Conservation (phyloP, 2,329 filamentous ascomycete genomes). For the Ophiostoma perfectum region DNA sequence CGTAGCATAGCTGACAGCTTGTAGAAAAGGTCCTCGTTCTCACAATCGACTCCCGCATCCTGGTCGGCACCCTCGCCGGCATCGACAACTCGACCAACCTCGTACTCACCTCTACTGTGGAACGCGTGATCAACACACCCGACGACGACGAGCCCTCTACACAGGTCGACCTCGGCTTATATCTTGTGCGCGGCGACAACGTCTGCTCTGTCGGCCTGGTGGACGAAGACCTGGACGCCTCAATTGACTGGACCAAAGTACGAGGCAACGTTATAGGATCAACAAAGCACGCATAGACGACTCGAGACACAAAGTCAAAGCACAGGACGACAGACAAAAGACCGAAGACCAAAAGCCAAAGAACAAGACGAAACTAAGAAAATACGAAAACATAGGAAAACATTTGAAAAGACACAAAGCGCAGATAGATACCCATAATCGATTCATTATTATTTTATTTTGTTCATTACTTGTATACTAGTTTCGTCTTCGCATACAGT, state of each 20-base stretch:
- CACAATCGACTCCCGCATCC: slow-evolving; percentile 83
- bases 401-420: not conserved
- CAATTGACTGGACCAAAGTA: slow-evolving; percentile 90
- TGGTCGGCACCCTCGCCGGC: slow-evolving; percentile 75
- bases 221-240: slow-evolving; percentile 80
- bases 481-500: not conserved
- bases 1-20: not conserved
- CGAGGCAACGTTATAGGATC: slow-evolving; percentile 76
- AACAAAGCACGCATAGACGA: slow-evolving; percentile 63
- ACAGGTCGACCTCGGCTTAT: slow-evolving; percentile 78
- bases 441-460: not conserved
- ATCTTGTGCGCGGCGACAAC: slow-evolving; percentile 89
- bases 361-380: slow-evolving; percentile 19
- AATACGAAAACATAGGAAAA: not conserved
- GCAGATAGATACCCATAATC: slow-evolving; percentile 14
- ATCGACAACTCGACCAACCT: slow-evolving; percentile 92
- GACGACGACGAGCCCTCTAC: slow-evolving; percentile 78
- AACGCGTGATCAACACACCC: slow-evolving; percentile 80
- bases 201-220: slow-evolving; percentile 86
- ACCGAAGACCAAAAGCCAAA: not conserved
- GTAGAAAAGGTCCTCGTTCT: slow-evolving; percentile 87
- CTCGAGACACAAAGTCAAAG: no score
- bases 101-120: slow-evolving; percentile 72
- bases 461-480: not conserved
- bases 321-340: not conserved